phyloP scores from a whole-genome alignment of 495 filamentous ascomycete genomes.

The Lineolata rhizophorae region DNA sequence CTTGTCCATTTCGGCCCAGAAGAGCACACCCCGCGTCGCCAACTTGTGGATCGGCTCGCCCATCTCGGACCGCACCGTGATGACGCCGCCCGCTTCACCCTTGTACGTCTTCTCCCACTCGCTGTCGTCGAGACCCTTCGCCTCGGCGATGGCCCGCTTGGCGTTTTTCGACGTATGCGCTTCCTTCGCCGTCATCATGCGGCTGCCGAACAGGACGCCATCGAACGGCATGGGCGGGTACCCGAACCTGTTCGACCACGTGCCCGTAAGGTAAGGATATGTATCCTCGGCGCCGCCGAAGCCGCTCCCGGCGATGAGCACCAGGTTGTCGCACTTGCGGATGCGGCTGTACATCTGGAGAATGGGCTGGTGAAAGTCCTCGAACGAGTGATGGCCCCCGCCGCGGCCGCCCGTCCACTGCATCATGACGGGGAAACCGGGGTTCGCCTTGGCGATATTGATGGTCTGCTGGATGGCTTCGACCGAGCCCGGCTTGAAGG shows the following conservation, averaged over 20 bases:
- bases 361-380: slow-evolving; percentile 87
- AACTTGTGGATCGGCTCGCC: slow-evolving; percentile 98
- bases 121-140: slow-evolving; percentile 63
- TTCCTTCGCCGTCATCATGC: slow-evolving; percentile 90
- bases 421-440: slow-evolving; percentile 68
- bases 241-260: slow-evolving; percentile 65
- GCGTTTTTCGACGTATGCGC: slow-evolving; percentile 81
- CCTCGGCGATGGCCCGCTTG: slow-evolving; percentile 88
- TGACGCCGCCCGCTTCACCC: slow-evolving; percentile 71
- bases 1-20: slow-evolving; percentile 96
- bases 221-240: slow-evolving; percentile 91
- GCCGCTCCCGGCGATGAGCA: slow-evolving; percentile 75
- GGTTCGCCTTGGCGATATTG: slow-evolving; percentile 81
- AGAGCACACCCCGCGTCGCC: slow-evolving; percentile 77
- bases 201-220: slow-evolving; percentile 72
- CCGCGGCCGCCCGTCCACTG: slow-evolving; percentile 93
- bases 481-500: slow-evolving; percentile 82
- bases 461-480: slow-evolving; percentile 80
- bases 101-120: slow-evolving; percentile 98
- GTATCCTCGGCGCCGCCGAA: slow-evolving; percentile 84
- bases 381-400: slow-evolving; percentile 85
- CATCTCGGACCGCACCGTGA: slow-evolving; percentile 97
- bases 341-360: slow-evolving; percentile 79
- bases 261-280: slow-evolving; percentile 78
- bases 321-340: slow-evolving; percentile 60